Conservation (phyloP, 2,329 filamentous ascomycete genomes). For the Cercospora citrullina region DNA sequence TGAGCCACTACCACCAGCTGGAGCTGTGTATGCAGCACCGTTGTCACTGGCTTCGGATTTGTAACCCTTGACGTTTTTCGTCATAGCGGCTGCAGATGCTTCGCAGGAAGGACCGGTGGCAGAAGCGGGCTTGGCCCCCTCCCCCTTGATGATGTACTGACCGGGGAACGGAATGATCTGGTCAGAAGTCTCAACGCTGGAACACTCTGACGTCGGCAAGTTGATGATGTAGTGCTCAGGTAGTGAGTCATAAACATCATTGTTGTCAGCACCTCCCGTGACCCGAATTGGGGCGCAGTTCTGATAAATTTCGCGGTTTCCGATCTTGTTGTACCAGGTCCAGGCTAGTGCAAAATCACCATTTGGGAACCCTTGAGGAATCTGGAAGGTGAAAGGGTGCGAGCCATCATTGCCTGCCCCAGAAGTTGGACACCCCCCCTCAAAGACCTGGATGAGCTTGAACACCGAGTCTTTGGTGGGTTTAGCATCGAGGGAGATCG, state of each 20-base stretch:
- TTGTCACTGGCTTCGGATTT: constrained; percentile 3
- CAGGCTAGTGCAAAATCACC: constrained; percentile 79
- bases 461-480: constrained; percentile 69
- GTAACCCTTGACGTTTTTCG: constrained; percentile 11
- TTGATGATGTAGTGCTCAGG: constrained; percentile 73
- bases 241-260: constrained; percentile 59
- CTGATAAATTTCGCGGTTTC: constrained; percentile 91
- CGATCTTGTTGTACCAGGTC: constrained; percentile 85
- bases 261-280: constrained; percentile 45
- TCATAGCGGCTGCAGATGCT: constrained; percentile 22
- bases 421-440: constrained; percentile 82
- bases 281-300: constrained; percentile 79
- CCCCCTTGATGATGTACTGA: constrained; percentile 15
- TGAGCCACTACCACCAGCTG: constrained; percentile 1
- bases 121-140: neutral
- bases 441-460: constrained; percentile 86
- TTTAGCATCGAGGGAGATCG: constrained; percentile 71
- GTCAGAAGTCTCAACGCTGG: constrained; percentile 54
- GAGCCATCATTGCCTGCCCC: constrained; percentile 46
- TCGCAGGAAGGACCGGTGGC: constrained; percentile 28
- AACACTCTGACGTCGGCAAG: constrained; percentile 55
- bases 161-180: constrained; percentile 65
- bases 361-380: constrained; percentile 70
- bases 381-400: constrained; percentile 66
- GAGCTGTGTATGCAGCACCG: constrained; percentile 10